A percentile compares a stretch with the other conserved stretches of the same genome.
phyloP scores from a whole-genome alignment of 2,329 filamentous ascomycete species.

The Ophiocordyceps polyrhachis-furcata region DNA sequence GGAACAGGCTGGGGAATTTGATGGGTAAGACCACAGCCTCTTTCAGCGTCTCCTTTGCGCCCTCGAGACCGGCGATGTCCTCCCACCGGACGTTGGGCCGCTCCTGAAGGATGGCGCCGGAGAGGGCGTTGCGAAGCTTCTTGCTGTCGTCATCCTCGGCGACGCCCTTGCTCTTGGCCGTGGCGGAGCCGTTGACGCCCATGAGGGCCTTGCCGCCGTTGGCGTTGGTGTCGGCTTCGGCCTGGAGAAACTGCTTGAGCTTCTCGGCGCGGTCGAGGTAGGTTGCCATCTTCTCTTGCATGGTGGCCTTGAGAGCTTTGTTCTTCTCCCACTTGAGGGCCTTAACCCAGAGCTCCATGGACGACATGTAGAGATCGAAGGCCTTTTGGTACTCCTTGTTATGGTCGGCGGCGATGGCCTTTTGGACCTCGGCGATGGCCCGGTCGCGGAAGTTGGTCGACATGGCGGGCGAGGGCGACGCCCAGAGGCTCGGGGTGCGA shows the following conservation, averaged over 20 bases:
- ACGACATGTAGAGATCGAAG: conserved; percentile 88
- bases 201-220: conserved; percentile 40
- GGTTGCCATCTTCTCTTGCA: conserved; percentile 81
- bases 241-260: conserved; percentile 76
- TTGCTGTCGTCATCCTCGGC: conserved; percentile 81
- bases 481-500: background rate
- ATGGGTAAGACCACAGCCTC: conserved; percentile 96
- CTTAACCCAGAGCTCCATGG: conserved; percentile 96
- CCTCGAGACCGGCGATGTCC: conserved; percentile 86
- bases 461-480: conserved; percentile 33
- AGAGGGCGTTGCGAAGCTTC: conserved; percentile 80
- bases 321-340: conserved; percentile 99
- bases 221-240: conserved; percentile 54
- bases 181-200: conserved; percentile 52
- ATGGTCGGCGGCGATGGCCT: conserved; percentile 92
- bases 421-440: conserved; percentile 91
- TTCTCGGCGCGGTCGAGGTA: conserved; percentile 99
- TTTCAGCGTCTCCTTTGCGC: conserved; percentile 89
- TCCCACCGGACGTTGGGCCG: conserved; percentile 97
- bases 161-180: conserved; percentile 39
- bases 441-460: conserved; percentile 94
- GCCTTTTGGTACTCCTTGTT: conserved; percentile 93
- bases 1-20: conserved; percentile 93
- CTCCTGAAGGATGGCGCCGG: conserved; percentile 83
- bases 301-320: conserved; percentile 90